Percentiles rank a stretch among this genome's conserved stretches.
Conservation (phyloP, 1,139 yeast genomes). For the Yamadazyma friedrichii region DNA sequence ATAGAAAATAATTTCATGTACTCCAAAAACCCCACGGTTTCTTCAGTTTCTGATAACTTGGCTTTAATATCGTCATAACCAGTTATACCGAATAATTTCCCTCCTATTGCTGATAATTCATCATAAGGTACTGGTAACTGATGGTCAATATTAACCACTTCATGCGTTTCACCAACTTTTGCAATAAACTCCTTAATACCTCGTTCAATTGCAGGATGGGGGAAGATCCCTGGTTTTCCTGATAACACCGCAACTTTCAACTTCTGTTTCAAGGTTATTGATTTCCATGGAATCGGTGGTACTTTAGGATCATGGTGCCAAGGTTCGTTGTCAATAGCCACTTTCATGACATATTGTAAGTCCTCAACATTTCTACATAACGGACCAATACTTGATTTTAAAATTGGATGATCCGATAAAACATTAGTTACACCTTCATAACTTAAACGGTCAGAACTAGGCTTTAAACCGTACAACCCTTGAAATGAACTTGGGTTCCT, state of each 20-base stretch:
- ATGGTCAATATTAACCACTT: constrained; percentile 21
- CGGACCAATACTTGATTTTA: constrained; percentile 32
- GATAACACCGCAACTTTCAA: constrained; percentile 10
- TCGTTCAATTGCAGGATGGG: constrained; percentile 10
- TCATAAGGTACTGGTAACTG: constrained; percentile 42
- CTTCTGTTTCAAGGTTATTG: constrained; percentile 2
- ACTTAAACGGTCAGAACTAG: constrained; percentile 11
- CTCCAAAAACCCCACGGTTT: constrained; percentile 37
- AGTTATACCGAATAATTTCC: constrained; percentile 47
- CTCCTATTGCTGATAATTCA: constrained; percentile 45
- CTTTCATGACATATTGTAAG: constrained; percentile 19
- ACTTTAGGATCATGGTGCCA: constrained; percentile 20
- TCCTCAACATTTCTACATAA: constrained; percentile 30
- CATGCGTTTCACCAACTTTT: constrained; percentile 10
- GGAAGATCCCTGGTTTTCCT: constrained; percentile 1
- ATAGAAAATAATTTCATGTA: constrained; percentile 51
- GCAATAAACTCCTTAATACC: constrained; percentile 4
- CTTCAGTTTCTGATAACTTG: constrained; percentile 51
- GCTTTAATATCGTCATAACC: constrained; percentile 44
- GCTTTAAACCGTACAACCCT: constrained; percentile 9
- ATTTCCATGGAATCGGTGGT: constrained; percentile 17
- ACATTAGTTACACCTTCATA: constrained; percentile 14
- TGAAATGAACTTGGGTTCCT: constrained; percentile 29
- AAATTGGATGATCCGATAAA: constrained; percentile 12
- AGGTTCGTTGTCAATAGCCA: constrained; percentile 15